These are phyloP conservation scores for Diaporthe humulicola DNA, from an alignment of 2,329 filamentous ascomycete genomes.

Conservation along the genomic window DNA sequence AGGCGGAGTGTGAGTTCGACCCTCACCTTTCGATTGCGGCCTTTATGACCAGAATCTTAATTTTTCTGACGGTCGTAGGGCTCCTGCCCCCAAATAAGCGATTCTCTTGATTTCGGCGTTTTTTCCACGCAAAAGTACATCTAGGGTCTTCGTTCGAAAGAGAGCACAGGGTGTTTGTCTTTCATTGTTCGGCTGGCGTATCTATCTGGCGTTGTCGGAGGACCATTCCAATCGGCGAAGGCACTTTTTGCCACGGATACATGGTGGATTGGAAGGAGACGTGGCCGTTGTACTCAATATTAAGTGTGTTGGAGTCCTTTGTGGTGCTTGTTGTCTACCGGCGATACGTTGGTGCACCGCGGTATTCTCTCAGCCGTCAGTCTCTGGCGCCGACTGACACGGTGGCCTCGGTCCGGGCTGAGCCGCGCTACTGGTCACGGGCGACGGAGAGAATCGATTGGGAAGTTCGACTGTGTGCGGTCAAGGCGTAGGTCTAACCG, in stretches of 20 bases:
- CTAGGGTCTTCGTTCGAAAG: constrained; percentile 5
- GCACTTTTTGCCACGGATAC: background rate
- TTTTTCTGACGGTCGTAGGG: constrained; percentile 39
- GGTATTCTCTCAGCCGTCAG: background rate
- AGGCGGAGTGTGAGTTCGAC: constrained; percentile 64
- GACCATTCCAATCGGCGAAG: background rate
- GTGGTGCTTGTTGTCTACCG: background rate
- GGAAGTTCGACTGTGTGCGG: background rate
- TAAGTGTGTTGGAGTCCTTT: background rate
- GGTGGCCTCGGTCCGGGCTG: background rate
- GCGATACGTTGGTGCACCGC: background rate
- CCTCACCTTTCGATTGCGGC: constrained; percentile 29
- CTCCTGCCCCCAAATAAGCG: constrained; percentile 37
- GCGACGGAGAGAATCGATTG: background rate
- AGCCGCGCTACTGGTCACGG: background rate
- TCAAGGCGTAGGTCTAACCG: constrained; percentile 1
- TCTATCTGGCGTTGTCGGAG: constrained; percentile 8
- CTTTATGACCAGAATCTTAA: constrained; percentile 26
- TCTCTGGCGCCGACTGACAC: background rate
- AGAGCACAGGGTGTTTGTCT: background rate
- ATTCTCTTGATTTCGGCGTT: constrained; percentile 24
- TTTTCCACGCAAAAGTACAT: constrained; percentile 5
- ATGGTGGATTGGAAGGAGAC: constrained; percentile 1
- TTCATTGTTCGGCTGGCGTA: constrained; percentile 8
- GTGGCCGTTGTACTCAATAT: background rate